Base-by-base conservation (phyloP, 2,329 filamentous ascomycete species). In the Aspergillus jensenii region DNA sequence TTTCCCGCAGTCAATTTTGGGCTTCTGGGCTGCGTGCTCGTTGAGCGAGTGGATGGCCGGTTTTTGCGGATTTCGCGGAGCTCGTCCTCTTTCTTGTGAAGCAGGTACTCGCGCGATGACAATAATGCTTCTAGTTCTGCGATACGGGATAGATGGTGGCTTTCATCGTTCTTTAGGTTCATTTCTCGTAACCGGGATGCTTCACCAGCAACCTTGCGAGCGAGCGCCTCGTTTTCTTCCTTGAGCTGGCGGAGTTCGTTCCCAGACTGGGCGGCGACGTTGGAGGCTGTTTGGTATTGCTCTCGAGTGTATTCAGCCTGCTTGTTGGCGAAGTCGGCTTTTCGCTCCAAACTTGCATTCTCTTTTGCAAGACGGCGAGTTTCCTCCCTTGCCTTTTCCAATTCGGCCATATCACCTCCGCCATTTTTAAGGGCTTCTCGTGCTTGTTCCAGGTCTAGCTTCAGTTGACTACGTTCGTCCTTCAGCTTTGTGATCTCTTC, bases 211-310 rank as follows among this genome's bases (percentile, higher is more conserved):
- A 74, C 72, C 50, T 74, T 74, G 27, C 68, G 69, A 46, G 70
- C 73, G 44, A 80, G 62, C 2, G 62, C 55, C 41, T 73, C 70
- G 39, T 76, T 72, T 50, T 79, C 68, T 15, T 70, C 67, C 59
- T 73, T 68, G 21, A 79, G 66, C 25, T 73, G 71, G 9, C 70
- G 71, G 35, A 67, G 61, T 60, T 80, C 74, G 44, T 67, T 73
- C 6, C 68, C 72, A 7, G 75, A 70, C 46, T 79, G 76, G 19
- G 75, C 76, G 1, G 77, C 78, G 8, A 71, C 70, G 6, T 67
- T 77, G 6, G 78, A 80, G 11, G 77, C 78, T 31, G 72, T 76
- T 59, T 80, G 78, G 53, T 80, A 81, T 63, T 79, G 77, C 57
- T 74, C 69, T 40, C 78, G 74, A 6, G 74, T 78, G 59, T 79